Percentiles rank a stretch among this genome's conserved stretches.
Evolutionary conservation across 2,329 filamentous ascomycete genomes (phyloP).

Genomic region (Cordyceps cicadae): DNA sequence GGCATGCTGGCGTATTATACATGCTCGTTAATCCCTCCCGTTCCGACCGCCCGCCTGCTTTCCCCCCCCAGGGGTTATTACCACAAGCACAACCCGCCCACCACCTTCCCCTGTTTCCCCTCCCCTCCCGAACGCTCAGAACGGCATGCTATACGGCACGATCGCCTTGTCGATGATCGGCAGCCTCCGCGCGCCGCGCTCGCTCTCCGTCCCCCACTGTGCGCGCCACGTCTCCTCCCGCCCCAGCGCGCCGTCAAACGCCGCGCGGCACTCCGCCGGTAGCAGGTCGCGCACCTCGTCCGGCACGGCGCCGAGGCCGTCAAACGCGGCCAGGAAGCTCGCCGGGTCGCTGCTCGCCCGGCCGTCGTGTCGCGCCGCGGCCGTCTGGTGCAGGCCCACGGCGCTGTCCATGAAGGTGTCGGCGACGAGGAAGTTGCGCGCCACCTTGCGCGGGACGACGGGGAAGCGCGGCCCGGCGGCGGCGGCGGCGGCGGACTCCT

Average conservation of each 20-base stretch:
- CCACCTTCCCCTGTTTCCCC: too few relatives aligned
- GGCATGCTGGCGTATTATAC: not conserved
- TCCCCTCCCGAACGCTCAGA: not conserved
- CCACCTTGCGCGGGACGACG: slow-evolving; percentile 38
- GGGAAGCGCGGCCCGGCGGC: slow-evolving; percentile 33
- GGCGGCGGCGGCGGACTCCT: slow-evolving; percentile 20
- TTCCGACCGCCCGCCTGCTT: too few relatives aligned
- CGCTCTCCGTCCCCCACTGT: slow-evolving; percentile 63
- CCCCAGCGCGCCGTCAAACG: slow-evolving; percentile 59
- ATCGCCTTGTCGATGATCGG: slow-evolving; percentile 57
- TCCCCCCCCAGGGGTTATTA: not conserved
- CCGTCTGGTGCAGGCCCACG: slow-evolving; percentile 35
- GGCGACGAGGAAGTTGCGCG: slow-evolving; percentile 49
- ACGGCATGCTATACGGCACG: slow-evolving; percentile 46
- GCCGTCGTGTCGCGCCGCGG: slow-evolving; percentile 36
- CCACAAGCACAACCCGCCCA: not conserved
- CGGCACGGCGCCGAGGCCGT: slow-evolving; percentile 55
- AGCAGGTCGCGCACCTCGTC: slow-evolving; percentile 59
- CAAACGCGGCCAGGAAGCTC: slow-evolving; percentile 44
- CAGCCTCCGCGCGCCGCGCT: slow-evolving; percentile 42
- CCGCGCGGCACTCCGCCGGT: slow-evolving; percentile 60
- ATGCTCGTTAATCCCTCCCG: not conserved
- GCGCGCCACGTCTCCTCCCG: slow-evolving; percentile 65
- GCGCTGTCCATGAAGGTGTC: slow-evolving; percentile 48
- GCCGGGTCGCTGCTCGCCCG: slow-evolving; percentile 25